Evolutionary conservation across 2,329 filamentous ascomycete genomes (phyloP).

Genomic region (Chaetothyriales sp.): DNA sequence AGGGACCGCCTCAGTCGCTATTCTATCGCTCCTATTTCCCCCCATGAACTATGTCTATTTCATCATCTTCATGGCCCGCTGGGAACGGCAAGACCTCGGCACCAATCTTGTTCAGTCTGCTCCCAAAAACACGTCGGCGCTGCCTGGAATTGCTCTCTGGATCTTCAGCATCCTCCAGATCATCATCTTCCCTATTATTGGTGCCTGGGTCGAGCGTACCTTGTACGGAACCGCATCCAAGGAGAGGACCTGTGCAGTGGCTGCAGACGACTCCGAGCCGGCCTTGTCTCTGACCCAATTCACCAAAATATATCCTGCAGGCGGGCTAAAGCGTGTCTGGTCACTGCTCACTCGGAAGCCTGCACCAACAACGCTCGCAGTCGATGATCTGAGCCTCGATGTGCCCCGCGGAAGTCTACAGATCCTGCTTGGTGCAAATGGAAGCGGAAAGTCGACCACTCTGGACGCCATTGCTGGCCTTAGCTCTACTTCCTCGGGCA

Average conservation of each 20-base stretch:
- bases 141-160: conserved; percentile 65
- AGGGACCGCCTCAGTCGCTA: conserved; percentile 47
- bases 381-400: conserved; percentile 55
- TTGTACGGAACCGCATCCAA: conserved; percentile 61
- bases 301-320: conserved; percentile 62
- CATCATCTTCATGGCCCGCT: conserved; percentile 59
- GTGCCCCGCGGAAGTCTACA: conserved; percentile 69
- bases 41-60: conserved; percentile 83
- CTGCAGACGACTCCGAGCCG: conserved; percentile 14
- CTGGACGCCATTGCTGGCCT: conserved; percentile 76
- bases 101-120: conserved; percentile 48
- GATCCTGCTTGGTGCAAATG: conserved; percentile 75
- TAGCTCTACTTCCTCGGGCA: conserved; percentile 58
- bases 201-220: conserved; percentile 54
- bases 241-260: conserved; percentile 32
- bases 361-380: conserved; percentile 59
- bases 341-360: conserved; percentile 33
- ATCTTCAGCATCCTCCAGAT: conserved; percentile 65
- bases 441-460: conserved; percentile 79
- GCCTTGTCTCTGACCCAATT: conserved; percentile 55
- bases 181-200: conserved; percentile 59
- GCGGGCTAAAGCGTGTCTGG: conserved; percentile 39
- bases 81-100: conserved; percentile 46
- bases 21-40: conserved; percentile 63
- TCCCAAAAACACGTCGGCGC: conserved; percentile 49